Base-by-base conservation (phyloP, 345 rosid genomes). In the Geranium rotundifolium region DNA sequence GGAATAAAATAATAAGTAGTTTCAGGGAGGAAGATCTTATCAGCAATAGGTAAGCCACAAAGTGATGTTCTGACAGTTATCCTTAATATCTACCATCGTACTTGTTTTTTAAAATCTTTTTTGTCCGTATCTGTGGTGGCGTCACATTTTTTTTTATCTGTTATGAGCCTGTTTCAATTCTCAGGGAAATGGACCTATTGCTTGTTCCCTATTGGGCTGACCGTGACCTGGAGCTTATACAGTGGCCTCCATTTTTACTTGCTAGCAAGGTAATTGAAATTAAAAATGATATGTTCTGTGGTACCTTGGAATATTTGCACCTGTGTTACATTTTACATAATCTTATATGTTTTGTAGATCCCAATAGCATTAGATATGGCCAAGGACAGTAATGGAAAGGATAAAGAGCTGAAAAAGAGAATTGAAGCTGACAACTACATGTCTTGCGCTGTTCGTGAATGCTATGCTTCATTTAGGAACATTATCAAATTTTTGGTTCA, bases 181-280 rank as follows among this genome's bases (percentile, higher is more conserved):
- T 69, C 77, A 95, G 99, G 90, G 99, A 95, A 80, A 95, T 84
- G 96, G 75, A 90, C 71, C 73, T 95, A 70, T 80, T 95, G 77
- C 97, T 95, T 79, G 97, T 95, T 77, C 99, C 99, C 58, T 95
- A 95, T 79, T 95, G 96, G 96, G 97, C 97, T 64, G 96, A 90
- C 74, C 95, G 86, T 71, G 96, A 87, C 72, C 78, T 95, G 76
- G 87, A 79, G 19, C 83, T 85, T 49, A 87, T 78, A 64, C 99
- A 95, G 66, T 95, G 97, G 97, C 99, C 99, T 73, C 99, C 97
- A 10, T 90, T 95, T 79, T 73, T 95, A 74, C 82, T 95, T 60
- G 97, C 99, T 57, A 95, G 97, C 95, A 95, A 85, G 96, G 99
- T 88, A 67, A 30, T 50, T 74, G 10, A n/a, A n/a, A 50, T 5